phyloP scores from a whole-genome alignment of 2,329 filamentous ascomycete genomes.

The Xylariaceae sp. region DNA sequence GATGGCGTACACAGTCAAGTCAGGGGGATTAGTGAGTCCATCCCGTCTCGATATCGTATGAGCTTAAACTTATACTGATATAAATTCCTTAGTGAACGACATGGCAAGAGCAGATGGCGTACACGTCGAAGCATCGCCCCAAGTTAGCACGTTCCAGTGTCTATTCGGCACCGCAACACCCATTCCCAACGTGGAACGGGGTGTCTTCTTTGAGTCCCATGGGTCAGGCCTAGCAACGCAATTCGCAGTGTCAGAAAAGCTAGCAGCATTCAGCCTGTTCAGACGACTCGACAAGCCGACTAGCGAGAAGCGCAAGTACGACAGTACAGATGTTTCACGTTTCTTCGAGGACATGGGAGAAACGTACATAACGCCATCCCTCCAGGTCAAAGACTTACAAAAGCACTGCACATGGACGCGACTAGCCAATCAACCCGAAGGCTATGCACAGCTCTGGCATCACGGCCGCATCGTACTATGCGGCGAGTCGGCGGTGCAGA shows the following conservation, averaged over 20 bases:
- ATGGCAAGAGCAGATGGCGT: conserved; percentile 7
- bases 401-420: conserved; percentile 14
- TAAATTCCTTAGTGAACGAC: conserved; percentile 4
- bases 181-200: conserved; percentile 2
- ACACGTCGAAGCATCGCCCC: neutral
- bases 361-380: conserved; percentile 15
- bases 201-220: conserved; percentile 17
- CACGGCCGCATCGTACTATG: conserved; percentile 15
- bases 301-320: conserved; percentile 11
- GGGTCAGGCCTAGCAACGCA: conserved; percentile 14
- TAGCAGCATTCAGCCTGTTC: conserved; percentile 17
- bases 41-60: no score
- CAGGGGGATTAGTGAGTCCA: neutral
- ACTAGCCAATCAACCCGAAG: conserved; percentile 17
- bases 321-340: conserved; percentile 11
- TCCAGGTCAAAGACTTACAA: conserved; percentile 13
- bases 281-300: conserved; percentile 8
- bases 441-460: conserved; percentile 12
- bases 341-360: conserved; percentile 16
- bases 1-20: conserved; percentile 16
- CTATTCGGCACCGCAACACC: neutral
- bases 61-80: neutral
- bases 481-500: conserved; percentile 13
- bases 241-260: conserved; percentile 9
- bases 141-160: conserved; percentile 10